These are phyloP conservation scores for Fusarium sacchari DNA, from an alignment of 2,329 filamentous ascomycete species.

Conservation along the genomic window DNA sequence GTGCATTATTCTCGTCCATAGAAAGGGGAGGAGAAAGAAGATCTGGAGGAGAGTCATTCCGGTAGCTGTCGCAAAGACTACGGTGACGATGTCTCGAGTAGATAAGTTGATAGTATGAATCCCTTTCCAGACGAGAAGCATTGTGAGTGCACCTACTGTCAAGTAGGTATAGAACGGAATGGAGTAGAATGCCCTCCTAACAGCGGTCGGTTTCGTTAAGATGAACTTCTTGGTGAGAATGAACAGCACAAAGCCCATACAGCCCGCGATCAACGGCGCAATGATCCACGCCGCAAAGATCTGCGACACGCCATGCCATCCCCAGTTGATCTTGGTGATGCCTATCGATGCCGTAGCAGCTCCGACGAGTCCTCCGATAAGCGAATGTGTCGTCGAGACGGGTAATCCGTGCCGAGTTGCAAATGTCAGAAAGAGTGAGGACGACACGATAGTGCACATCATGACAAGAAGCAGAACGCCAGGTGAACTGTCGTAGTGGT, in stretches of 20 bases:
- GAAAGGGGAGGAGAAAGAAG: conserved; percentile 63
- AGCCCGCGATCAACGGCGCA: conserved; percentile 49
- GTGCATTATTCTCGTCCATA: conserved; percentile 60
- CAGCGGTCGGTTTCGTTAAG: conserved; percentile 43
- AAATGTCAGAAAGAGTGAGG: conserved; percentile 61
- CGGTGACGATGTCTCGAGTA: conserved; percentile 38
- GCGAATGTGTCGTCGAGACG: conserved; percentile 64
- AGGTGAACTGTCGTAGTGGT: conserved; percentile 64
- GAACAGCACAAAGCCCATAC: conserved; percentile 48
- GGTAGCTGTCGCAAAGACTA: conserved; percentile 56
- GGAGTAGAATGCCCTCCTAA: conserved; percentile 48
- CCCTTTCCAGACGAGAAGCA: conserved; percentile 64
- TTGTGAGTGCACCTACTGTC: conserved; percentile 49
- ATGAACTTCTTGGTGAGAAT: conserved; percentile 49
- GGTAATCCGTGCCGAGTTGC: conserved; percentile 63
- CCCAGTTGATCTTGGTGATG: conserved; percentile 51
- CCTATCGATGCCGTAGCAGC: conserved; percentile 51
- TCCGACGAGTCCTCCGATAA: conserved; percentile 56
- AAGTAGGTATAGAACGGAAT: conserved; percentile 53
- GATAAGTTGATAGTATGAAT: conserved; percentile 42
- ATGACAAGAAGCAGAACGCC: conserved; percentile 64
- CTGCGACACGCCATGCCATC: conserved; percentile 50
- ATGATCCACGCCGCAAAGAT: conserved; percentile 53
- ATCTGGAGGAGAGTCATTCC: conserved; percentile 55
- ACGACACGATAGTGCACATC: conserved; percentile 63